Conservation (phyloP, 2,329 filamentous ascomycete genomes). For the Alternaria metachromatica region DNA sequence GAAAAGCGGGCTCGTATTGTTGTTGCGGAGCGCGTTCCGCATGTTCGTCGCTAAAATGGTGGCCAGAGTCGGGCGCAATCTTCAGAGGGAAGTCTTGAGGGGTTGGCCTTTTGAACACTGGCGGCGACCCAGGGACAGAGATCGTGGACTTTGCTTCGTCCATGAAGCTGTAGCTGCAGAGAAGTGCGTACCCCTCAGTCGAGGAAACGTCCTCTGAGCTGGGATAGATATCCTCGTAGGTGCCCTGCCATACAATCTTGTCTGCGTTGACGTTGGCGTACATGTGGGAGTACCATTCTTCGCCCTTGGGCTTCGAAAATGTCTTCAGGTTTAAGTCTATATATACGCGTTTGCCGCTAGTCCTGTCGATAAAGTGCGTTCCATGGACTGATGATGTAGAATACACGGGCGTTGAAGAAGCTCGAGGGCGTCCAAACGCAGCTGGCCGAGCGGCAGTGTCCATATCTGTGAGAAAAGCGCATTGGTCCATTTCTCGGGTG, state of each 20-base stretch:
- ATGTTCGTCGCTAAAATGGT: background rate
- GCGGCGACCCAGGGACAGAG: background rate
- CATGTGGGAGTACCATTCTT: background rate
- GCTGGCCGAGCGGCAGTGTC: background rate
- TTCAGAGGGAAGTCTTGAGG: background rate
- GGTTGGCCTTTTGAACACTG: background rate
- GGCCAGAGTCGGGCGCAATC: background rate
- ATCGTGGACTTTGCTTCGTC: background rate
- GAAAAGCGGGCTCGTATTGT: slow-evolving; percentile 15
- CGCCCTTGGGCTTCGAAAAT: background rate
- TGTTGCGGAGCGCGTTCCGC: background rate
- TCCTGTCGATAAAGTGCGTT: background rate
- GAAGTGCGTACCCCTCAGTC: background rate
- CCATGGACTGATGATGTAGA: background rate
- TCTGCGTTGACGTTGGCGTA: background rate
- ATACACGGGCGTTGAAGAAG: background rate
- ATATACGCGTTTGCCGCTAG: background rate
- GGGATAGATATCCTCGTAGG: background rate
- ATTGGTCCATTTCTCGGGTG: background rate
- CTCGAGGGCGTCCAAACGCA: background rate
- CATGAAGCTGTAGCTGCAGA: background rate
- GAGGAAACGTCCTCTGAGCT: background rate
- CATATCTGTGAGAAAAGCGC: background rate
- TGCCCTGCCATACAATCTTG: background rate
- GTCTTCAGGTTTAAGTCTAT: background rate